Evolutionary conservation across 441 rosid species (phyloP).

Genomic region (Bruguiera hainesii): DNA sequence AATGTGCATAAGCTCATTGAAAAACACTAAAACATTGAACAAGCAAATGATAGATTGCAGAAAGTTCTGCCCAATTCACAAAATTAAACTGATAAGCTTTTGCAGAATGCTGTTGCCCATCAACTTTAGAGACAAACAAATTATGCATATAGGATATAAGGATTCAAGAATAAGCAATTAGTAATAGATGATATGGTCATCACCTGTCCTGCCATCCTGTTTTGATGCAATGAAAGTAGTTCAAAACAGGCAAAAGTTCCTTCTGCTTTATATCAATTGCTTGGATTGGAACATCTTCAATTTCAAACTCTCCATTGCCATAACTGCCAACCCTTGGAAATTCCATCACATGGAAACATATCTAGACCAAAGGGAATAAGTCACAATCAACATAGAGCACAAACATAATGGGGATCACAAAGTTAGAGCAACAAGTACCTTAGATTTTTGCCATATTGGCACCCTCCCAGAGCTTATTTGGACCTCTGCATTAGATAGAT

Average conservation of each 20-base stretch:
- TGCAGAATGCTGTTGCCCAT: slow-evolving; percentile 6
- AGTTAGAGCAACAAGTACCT: slow-evolving; percentile 40
- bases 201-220: slow-evolving; percentile 70
- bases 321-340: slow-evolving; percentile 20
- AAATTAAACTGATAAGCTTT: neutral
- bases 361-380: slow-evolving; percentile 29
- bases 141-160: neutral
- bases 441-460: slow-evolving; percentile 72
- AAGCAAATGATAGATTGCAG: too few species aligned
- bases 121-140: neutral
- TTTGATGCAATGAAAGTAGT: slow-evolving; percentile 53
- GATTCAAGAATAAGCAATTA: neutral
- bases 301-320: slow-evolving; percentile 50
- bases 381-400: slow-evolving; percentile 3
- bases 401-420: neutral
- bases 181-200: neutral
- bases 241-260: slow-evolving; percentile 73
- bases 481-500: slow-evolving; percentile 83
- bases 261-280: slow-evolving; percentile 71
- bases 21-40: neutral
- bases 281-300: slow-evolving; percentile 57
- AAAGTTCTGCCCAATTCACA: slow-evolving; percentile 5
- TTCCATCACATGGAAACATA: slow-evolving; percentile 56
- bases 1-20: neutral
- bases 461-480: slow-evolving; percentile 57